Evolutionary conservation across 352 stramenopile genomes (phyloP).

Genomic region (Phytopythium mirpurense): DNA sequence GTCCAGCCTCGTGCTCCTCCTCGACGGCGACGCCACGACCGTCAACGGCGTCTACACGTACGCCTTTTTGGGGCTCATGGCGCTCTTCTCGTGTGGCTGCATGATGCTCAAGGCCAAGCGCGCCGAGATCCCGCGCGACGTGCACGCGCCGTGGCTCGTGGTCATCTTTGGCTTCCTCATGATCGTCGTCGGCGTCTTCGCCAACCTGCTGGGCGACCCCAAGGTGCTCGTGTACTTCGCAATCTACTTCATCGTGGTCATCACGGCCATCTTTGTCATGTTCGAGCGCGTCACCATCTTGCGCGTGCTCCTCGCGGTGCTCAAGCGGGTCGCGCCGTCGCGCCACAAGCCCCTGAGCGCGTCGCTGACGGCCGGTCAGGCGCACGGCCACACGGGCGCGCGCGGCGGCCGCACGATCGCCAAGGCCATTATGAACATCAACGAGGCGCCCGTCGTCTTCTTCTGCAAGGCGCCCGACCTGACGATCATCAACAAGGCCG

Average conservation of each 20-base stretch:
- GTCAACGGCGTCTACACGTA: slow-evolving; percentile 91
- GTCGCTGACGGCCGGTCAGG: not conserved
- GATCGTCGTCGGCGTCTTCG: slow-evolving; percentile 54
- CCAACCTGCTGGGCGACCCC: slow-evolving; percentile 64
- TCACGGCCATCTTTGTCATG: slow-evolving; percentile 73
- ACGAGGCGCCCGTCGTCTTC: slow-evolving; percentile 87
- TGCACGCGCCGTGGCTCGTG: slow-evolving; percentile 78
- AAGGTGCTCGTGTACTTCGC: slow-evolving; percentile 80
- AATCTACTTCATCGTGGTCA: slow-evolving; percentile 68
- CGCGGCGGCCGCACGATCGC: slow-evolving; percentile 64
- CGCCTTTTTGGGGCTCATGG: slow-evolving; percentile 89
- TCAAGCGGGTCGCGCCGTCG: slow-evolving; percentile 23
- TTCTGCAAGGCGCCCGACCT: slow-evolving; percentile 88
- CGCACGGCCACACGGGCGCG: slow-evolving; percentile 42
- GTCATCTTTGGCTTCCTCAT: slow-evolving; percentile 68
- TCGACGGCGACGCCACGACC: slow-evolving; percentile 74
- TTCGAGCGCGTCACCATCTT: slow-evolving; percentile 75
- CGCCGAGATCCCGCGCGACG: slow-evolving; percentile 82
- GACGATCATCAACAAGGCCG: slow-evolving; percentile 90
- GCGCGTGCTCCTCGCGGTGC: slow-evolving; percentile 58
- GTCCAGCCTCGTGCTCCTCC: slow-evolving; percentile 67
- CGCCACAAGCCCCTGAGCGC: slow-evolving; percentile 3
- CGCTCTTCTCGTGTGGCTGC: slow-evolving; percentile 87
- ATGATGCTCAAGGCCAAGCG: slow-evolving; percentile 92
- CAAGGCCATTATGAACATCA: slow-evolving; percentile 46